Evolutionary conservation across 768 basidiomycete species (phyloP).

Genomic region (Xerocomellus intermedius): DNA sequence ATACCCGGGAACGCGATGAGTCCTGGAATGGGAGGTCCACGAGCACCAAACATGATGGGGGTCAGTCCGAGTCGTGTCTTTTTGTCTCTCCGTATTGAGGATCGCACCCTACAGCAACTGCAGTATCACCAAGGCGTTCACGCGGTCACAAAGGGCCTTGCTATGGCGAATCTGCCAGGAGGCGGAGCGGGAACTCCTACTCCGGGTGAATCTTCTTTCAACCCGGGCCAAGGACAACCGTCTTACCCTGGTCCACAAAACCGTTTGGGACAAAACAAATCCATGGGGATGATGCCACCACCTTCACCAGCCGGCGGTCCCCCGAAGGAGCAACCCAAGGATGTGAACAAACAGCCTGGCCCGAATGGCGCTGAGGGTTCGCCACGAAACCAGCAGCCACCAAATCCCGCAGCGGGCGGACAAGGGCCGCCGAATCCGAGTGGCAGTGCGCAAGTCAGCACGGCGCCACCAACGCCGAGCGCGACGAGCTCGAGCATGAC

Average conservation of each 20-base stretch:
- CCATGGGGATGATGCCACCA: conserved; percentile 49
- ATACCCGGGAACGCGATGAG: conserved; percentile 33
- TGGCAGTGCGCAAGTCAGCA: conserved; percentile 25
- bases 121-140: conserved; percentile 42
- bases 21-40: conserved; percentile 36
- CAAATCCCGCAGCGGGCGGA: conserved; percentile 26
- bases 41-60: conserved; percentile 30
- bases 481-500: conserved; percentile 33
- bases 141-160: conserved; percentile 35
- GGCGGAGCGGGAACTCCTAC: conserved; percentile 45
- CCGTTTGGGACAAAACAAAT: conserved; percentile 32
- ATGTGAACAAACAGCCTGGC: conserved; percentile 30
- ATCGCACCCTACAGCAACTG: conserved; percentile 15
- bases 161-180: conserved; percentile 28
- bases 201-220: conserved; percentile 44
- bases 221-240: conserved; percentile 32
- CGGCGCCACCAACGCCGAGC: conserved; percentile 40
- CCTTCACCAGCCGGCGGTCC: conserved; percentile 47
- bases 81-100: conserved; percentile 6
- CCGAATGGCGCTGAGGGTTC: conserved; percentile 37
- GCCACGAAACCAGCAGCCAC: conserved; percentile 40
- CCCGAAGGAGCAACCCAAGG: conserved; percentile 33
- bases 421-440: conserved; percentile 21
- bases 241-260: conserved; percentile 34
- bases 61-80: conserved; percentile 15